A percentile compares a stretch with the other conserved stretches of the same genome.
Conservation (phyloP, 768 basidiomycete genomes). For the Mycena belliarum region DNA sequence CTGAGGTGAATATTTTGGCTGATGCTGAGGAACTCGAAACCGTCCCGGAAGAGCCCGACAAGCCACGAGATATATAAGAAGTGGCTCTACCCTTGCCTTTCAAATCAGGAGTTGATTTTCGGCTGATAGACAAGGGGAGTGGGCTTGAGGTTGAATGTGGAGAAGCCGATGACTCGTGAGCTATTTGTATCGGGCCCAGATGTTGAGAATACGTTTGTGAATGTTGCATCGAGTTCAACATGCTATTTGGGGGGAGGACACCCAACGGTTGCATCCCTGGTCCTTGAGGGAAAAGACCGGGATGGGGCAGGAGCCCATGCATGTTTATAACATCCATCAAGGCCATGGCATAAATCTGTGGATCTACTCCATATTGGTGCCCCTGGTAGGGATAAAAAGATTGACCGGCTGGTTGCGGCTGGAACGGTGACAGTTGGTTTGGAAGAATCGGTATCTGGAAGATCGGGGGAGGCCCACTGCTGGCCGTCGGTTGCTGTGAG, state of each 20-base stretch:
- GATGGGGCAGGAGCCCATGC: background rate
- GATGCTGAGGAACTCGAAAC: slow-evolving; percentile 13
- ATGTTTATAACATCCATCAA: background rate
- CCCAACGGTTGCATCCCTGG: background rate
- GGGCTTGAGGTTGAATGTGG: background rate
- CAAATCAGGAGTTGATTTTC: background rate
- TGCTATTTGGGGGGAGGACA: background rate
- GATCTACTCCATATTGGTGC: background rate
- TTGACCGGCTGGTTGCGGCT: slow-evolving; percentile 4
- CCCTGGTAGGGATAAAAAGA: background rate
- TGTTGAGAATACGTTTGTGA: background rate
- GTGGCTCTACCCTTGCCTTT: slow-evolving; percentile 19
- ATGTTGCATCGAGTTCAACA: background rate
- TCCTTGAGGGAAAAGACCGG: background rate
- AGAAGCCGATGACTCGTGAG: background rate
- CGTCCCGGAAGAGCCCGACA: background rate
- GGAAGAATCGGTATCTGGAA: background rate
- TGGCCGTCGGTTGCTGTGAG: background rate
- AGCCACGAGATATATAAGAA: background rate
- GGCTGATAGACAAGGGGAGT: background rate
- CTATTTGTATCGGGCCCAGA: slow-evolving; percentile 7
- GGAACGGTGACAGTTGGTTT: slow-evolving; percentile 8
- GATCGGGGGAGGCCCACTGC: background rate
- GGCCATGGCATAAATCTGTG: background rate
- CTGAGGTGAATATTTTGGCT: slow-evolving; percentile 44